Conservation (phyloP, 345 rosid species). For the Carallia pectinifolia region DNA sequence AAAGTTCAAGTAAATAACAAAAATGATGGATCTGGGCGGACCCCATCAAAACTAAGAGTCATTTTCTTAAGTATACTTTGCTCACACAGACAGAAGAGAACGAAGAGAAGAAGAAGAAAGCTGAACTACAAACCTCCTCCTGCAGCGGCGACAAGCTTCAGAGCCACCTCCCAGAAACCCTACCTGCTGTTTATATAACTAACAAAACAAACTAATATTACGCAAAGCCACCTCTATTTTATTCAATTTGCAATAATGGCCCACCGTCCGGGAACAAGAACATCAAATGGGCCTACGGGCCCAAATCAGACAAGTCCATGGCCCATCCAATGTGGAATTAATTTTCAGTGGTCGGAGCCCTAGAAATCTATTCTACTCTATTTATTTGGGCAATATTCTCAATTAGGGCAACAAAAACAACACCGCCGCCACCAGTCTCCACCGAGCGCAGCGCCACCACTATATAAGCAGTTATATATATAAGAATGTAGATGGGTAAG, state of each 20-base stretch:
- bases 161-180: slow-evolving; percentile 2
- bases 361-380: background rate
- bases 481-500: too few species aligned
- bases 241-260: background rate
- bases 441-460: background rate
- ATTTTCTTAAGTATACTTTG: too few species aligned
- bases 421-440: too few species aligned
- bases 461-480: background rate
- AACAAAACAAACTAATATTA: background rate
- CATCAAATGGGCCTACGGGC: too few species aligned
- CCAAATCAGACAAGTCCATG: background rate
- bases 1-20: background rate
- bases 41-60: too few species aligned
- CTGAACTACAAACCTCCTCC: slow-evolving; percentile 8
- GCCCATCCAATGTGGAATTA: too few species aligned
- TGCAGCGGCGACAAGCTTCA: slow-evolving; percentile 18
- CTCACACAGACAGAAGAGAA: too few species aligned
- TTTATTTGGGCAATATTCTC: background rate
- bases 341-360: too few species aligned
- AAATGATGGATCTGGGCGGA: background rate
- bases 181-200: slow-evolving; percentile 3
- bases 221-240: background rate
- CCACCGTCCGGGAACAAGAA: background rate
- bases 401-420: too few species aligned
- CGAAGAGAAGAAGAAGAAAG: background rate